phyloP scores from a whole-genome alignment of 495 filamentous ascomycete genomes.

The Barbatosphaeria neglecta region DNA sequence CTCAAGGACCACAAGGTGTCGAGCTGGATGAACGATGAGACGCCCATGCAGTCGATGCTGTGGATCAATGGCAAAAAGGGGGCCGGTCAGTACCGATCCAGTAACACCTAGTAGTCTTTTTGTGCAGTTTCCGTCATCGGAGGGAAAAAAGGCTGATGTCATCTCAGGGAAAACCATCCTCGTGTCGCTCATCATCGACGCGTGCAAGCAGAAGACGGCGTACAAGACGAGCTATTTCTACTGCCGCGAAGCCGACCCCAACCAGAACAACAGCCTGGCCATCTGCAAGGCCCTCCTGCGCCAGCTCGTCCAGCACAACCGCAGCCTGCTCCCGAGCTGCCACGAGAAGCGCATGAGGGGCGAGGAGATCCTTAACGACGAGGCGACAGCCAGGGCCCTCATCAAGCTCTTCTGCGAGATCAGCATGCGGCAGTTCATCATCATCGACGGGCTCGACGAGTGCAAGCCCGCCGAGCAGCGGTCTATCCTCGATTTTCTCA shows the following conservation, averaged over 20 bases:
- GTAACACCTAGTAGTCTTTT: too few species aligned
- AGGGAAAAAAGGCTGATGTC: neutral
- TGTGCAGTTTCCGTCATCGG: neutral
- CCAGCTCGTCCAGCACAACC: conserved; percentile 23
- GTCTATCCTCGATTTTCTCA: conserved; percentile 14
- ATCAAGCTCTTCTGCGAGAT: conserved; percentile 15
- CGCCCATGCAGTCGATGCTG: conserved; percentile 9
- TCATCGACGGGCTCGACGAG: conserved; percentile 38
- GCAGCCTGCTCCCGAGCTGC: conserved; percentile 17
- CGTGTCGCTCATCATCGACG: conserved; percentile 24
- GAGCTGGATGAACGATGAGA: conserved; percentile 16
- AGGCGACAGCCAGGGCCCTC: conserved; percentile 13
- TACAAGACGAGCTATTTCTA: conserved; percentile 27
- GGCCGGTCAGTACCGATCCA: conserved; percentile 18
- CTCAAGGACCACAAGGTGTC: conserved; percentile 12
- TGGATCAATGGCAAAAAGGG: conserved; percentile 35
- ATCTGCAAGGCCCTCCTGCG: conserved; percentile 21
- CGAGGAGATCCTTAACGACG: conserved; percentile 15
- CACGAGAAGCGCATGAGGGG: conserved; percentile 17
- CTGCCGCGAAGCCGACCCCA: conserved; percentile 23
- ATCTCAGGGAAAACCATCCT: conserved; percentile 31
- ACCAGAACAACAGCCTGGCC: conserved; percentile 17
- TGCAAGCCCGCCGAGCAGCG: conserved; percentile 19
- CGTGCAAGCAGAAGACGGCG: conserved; percentile 7
- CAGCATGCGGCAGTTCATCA: conserved; percentile 17